A percentile compares a stretch with the other conserved stretches of the same genome.
Evolutionary conservation across 805 yeast genomes (phyloP).

Genomic region (Schwanniomyces sp.): DNA sequence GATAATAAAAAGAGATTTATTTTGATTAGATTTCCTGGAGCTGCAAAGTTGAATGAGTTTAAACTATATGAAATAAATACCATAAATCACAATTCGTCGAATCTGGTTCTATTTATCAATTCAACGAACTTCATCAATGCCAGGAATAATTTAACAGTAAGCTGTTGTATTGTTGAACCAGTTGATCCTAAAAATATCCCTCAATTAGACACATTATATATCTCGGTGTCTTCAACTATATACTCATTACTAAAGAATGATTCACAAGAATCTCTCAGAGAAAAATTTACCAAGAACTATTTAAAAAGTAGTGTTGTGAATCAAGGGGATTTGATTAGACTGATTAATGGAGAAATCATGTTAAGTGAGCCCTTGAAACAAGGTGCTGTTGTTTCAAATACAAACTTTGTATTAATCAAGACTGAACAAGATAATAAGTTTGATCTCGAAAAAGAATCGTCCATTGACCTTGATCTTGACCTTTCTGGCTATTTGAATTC

Average conservation of each 20-base stretch:
- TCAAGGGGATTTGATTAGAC: slow-evolving; percentile 43
- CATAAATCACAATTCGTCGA: slow-evolving; percentile 19
- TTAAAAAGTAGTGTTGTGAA: slow-evolving; percentile 26
- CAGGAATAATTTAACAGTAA: slow-evolving; percentile 42
- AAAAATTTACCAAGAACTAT: slow-evolving; percentile 27
- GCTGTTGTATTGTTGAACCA: slow-evolving; percentile 35
- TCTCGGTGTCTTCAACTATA: slow-evolving; percentile 46
- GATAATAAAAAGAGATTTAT: slow-evolving; percentile 19
- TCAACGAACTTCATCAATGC: slow-evolving; percentile 30
- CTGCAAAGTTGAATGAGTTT: slow-evolving; percentile 31
- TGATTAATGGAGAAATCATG: slow-evolving; percentile 49
- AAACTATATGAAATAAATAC: slow-evolving; percentile 35
- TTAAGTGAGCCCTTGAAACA: slow-evolving; percentile 76
- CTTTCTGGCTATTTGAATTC: slow-evolving; percentile 34
- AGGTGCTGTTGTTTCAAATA: slow-evolving; percentile 49
- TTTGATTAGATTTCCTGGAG: slow-evolving; percentile 37
- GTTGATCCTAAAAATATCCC: slow-evolving; percentile 33
- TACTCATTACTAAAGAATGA: slow-evolving; percentile 31
- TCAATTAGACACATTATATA: slow-evolving; percentile 43
- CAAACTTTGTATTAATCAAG: slow-evolving; percentile 57
- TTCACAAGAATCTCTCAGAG: slow-evolving; percentile 31
- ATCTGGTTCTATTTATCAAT: slow-evolving; percentile 40
- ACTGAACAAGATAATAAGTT: slow-evolving; percentile 6
- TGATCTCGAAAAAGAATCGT: slow-evolving; percentile 2
- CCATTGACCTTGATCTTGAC: slow-evolving; percentile 16